A percentile compares a stretch with the other conserved stretches of the same genome.
These are phyloP conservation scores for Chaetomiaceae sp. DNA, from an alignment of 2,329 filamentous ascomycete genomes.

Conservation along the genomic window DNA sequence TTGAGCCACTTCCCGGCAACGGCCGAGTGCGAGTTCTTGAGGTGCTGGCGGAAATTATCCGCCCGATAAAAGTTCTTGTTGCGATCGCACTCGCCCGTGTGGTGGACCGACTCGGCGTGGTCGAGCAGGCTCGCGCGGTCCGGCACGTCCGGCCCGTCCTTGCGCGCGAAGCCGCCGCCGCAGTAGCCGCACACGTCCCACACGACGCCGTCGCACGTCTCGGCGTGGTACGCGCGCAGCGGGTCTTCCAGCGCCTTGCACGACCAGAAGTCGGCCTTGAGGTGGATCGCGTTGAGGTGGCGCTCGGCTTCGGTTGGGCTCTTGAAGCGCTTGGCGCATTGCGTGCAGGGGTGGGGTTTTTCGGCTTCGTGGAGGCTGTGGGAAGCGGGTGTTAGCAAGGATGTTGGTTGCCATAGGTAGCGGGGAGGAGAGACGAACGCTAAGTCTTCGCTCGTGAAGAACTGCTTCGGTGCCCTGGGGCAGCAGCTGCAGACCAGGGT, in stretches of 20 bases:
- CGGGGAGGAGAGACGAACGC: slow-evolving; percentile 9
- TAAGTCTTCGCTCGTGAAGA: slow-evolving; percentile 17
- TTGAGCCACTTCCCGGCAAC: slow-evolving; percentile 22
- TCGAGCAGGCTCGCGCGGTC: slow-evolving; percentile 12
- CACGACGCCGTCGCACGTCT: slow-evolving; percentile 10
- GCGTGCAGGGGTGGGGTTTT: slow-evolving; percentile 22
- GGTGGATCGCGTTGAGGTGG: slow-evolving; percentile 23
- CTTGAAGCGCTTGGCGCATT: slow-evolving; percentile 24
- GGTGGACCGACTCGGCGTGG: slow-evolving; percentile 19
- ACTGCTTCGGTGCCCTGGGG: slow-evolving; percentile 17
- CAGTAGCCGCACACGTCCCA: slow-evolving; percentile 23
- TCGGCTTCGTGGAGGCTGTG: slow-evolving; percentile 20
- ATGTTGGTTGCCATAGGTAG: background rate
- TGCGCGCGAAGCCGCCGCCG: slow-evolving; percentile 17
- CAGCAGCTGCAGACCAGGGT: slow-evolving; percentile 22
- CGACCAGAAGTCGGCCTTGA: slow-evolving; percentile 23
- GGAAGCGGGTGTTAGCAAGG: background rate
- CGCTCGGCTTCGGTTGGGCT: slow-evolving; percentile 22
- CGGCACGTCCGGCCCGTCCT: background rate
- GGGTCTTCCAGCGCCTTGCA: slow-evolving; percentile 19
- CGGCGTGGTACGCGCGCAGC: slow-evolving; percentile 15
- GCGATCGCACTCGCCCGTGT: slow-evolving; percentile 19
- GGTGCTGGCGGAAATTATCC: slow-evolving; percentile 23
- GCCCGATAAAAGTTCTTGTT: slow-evolving; percentile 23
- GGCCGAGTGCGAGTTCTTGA: slow-evolving; percentile 22